Evolutionary conservation across 345 rosid species (phyloP), one percentile per base, ranked within the genome.

Genomic region (Gossypium bickii): DNA sequence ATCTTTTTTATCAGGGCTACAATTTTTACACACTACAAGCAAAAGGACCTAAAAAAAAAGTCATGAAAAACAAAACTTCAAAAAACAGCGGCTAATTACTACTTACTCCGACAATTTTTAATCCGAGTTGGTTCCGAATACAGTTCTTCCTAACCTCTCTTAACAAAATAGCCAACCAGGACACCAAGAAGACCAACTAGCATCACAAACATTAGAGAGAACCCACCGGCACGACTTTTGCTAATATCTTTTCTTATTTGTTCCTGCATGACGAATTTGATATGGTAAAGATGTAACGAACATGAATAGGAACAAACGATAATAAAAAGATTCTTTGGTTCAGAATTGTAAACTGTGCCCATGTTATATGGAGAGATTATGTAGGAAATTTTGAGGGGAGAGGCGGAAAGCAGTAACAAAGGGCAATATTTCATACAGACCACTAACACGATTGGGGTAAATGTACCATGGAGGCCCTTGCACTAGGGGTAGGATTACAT

Each of bases 181-280:
- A 85, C 66, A 48, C 98, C 88, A 3, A 90, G 80, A 9, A 93
- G 73, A 76, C 82, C 95, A 64, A 90, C 81, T 73, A 93, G 82
- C 57, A 85, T 63, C 76, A 84, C 85, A 64, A 86, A 68, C 68
- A 82, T 25, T 59, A 87, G 41, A 29, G 95, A 83, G 80, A 82
- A 68, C 61, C 90, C 83, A n/a, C 85, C 85, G 0, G 77, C 62
- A 57, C 75, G 81, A 45, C 77, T 89, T 73, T 74, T 85, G 82
- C 86, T 79, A 22, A 78, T 63, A 73, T 84, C 87, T 80, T 74
- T 89, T 82, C 81, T 88, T 83, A 89, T 68, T 82, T 85, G 55
- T 52, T 91, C 91, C 98, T 91, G 91, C 74, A 52, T 13, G 27
- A 66, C 7, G 43, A 9, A 34, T 77, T 34, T 44, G 6, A 24